A percentile compares a stretch with the other conserved stretches of the same genome.
phyloP scores from a whole-genome alignment of 2,329 filamentous ascomycete species.

The Neonectria neomacrospora region DNA sequence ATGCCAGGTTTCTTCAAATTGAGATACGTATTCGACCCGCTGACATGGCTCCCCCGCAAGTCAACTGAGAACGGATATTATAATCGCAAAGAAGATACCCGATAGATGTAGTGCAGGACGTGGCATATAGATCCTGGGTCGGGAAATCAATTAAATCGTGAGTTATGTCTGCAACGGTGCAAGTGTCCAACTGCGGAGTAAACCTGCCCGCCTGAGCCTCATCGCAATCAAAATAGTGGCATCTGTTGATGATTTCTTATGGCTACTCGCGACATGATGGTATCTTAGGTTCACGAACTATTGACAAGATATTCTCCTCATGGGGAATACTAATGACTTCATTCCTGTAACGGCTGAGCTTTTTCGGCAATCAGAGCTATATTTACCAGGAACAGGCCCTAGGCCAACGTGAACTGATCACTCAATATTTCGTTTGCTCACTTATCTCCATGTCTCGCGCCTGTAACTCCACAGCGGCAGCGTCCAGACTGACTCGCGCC shows the following conservation, averaged over 20 bases:
- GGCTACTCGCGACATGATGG: too few species aligned
- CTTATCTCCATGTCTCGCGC: not conserved
- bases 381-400: not conserved
- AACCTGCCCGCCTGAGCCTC: not conserved
- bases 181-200: not conserved
- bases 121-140: not conserved
- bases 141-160: not conserved
- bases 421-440: not conserved
- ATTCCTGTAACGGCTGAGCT: not conserved
- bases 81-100: not conserved
- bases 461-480: not conserved
- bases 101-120: not conserved
- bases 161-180: not conserved
- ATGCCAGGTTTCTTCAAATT: not conserved
- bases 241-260: not conserved
- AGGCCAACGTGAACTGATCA: not conserved
- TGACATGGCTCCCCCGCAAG: not conserved
- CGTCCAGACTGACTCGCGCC: not conserved
- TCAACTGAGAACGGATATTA: not conserved
- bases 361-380: not conserved
- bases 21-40: not conserved
- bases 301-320: not conserved
- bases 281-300: not conserved
- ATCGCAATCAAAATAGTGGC: too few species aligned
- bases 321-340: not conserved